phyloP scores from a whole-genome alignment of 1,139 yeast genomes.

The Diutina scorzettiae region DNA sequence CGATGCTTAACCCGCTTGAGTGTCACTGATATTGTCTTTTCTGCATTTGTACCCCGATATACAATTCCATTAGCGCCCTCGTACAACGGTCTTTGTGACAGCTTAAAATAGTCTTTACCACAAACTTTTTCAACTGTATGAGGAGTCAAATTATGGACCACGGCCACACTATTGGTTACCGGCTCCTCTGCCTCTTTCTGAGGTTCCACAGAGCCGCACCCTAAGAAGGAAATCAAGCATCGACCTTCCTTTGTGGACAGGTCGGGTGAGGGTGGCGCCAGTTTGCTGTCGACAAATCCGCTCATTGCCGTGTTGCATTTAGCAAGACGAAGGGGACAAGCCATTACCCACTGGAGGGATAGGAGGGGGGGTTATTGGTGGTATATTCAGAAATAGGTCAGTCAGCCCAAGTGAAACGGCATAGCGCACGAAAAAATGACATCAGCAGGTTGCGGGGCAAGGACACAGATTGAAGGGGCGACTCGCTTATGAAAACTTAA shows the following conservation, averaged over 20 bases:
- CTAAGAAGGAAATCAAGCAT: background rate
- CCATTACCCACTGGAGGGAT: no score
- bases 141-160: background rate
- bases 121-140: background rate
- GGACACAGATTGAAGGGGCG: no score
- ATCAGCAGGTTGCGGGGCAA: no score
- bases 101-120: slow-evolving; percentile 14
- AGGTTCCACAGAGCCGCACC: background rate
- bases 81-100: slow-evolving; percentile 21
- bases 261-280: background rate
- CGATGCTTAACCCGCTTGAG: slow-evolving; percentile 22
- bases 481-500: no score
- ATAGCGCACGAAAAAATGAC: no score
- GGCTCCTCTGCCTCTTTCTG: background rate
- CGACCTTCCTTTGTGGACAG: background rate
- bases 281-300: background rate
- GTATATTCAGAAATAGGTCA: no score
- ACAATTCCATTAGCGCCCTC: slow-evolving; percentile 37
- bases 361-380: no score
- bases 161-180: background rate
- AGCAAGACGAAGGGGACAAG: background rate
- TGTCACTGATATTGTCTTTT: slow-evolving; percentile 14
- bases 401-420: no score
- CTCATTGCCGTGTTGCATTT: background rate
- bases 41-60: slow-evolving; percentile 19